Conservation (phyloP, 352 stramenopile species). For the Phytopythium aichiense region DNA sequence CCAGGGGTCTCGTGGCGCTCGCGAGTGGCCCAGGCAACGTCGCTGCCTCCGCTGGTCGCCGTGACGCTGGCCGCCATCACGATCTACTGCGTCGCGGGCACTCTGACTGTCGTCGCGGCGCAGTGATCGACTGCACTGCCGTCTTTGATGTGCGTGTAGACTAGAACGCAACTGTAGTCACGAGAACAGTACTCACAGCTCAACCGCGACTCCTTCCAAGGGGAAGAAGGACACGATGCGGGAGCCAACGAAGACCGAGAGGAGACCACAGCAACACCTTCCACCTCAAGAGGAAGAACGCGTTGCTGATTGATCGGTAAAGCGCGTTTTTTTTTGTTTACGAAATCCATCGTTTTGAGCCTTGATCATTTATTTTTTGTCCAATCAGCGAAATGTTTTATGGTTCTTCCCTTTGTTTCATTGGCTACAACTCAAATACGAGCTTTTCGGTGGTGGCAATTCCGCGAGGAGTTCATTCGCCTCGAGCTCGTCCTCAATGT, state of each 20-base stretch:
- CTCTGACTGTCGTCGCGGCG: not conserved
- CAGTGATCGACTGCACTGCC: not conserved
- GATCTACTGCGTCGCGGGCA: constrained; percentile 12
- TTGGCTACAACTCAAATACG: not conserved
- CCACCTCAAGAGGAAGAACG: not conserved
- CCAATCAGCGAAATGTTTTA: not conserved
- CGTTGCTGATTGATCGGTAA: not conserved
- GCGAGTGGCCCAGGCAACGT: not conserved
- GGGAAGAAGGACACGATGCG: constrained; percentile 3
- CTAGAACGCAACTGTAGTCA: not conserved
- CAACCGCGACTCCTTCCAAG: not conserved
- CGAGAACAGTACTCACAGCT: not conserved
- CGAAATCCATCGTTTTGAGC: not conserved
- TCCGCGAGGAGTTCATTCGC: not conserved
- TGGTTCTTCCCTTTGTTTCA: not conserved
- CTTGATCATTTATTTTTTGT: not conserved
- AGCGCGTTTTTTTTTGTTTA: too few relatives aligned
- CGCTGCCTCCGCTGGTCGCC: constrained; percentile 2
- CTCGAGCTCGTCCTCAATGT: not conserved
- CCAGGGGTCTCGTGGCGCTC: not conserved
- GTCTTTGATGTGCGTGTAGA: constrained; percentile 7
- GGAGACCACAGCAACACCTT: not conserved
- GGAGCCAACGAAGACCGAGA: not conserved
- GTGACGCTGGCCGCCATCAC: constrained; percentile 7
- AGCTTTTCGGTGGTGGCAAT: not conserved